These are phyloP conservation scores for Ceratocystis diversiconidia DNA, from an alignment of 2,329 filamentous ascomycete genomes.

Conservation along the genomic window DNA sequence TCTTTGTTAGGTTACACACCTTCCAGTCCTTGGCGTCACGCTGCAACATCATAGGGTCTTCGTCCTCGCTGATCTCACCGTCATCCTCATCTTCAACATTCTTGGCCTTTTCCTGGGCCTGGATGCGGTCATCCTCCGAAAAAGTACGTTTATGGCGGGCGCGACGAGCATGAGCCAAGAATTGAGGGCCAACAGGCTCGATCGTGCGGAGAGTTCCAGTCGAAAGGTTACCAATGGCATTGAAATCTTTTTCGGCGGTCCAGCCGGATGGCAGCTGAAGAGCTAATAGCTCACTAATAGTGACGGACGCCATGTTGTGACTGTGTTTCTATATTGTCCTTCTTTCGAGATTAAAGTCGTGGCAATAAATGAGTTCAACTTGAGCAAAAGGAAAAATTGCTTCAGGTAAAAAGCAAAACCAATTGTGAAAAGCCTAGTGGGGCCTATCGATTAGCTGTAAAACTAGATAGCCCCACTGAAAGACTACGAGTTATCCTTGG, in stretches of 20 bases:
- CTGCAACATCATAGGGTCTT: conserved; percentile 83
- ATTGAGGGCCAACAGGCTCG: conserved; percentile 93
- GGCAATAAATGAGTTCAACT: not conserved
- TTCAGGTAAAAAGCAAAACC: not conserved
- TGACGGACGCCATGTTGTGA: conserved; percentile 47
- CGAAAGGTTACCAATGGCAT: conserved; percentile 63
- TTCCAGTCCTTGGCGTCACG: conserved; percentile 99
- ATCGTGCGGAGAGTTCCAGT: conserved; percentile 70
- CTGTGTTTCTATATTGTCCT: not conserved
- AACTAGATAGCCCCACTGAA: not conserved
- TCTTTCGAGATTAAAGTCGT: not conserved
- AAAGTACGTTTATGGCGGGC: conserved; percentile 95
- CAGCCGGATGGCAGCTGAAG: conserved; percentile 68
- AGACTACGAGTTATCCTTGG: no score
- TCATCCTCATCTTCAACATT: conserved; percentile 86
- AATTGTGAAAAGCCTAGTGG: not conserved
- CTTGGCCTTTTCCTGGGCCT: conserved; percentile 88
- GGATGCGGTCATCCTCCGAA: conserved; percentile 94
- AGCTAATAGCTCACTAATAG: conserved; percentile 49
- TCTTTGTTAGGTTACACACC: conserved; percentile 37
- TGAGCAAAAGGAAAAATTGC: not conserved
- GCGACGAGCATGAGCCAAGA: conserved; percentile 90
- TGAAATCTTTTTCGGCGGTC: conserved; percentile 85
- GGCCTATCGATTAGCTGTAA: conserved; percentile 2
- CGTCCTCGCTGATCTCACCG: conserved; percentile 82